These are phyloP conservation scores for Tylopilus sp. DNA, from an alignment of 768 basidiomycete species.

Conservation along the genomic window DNA sequence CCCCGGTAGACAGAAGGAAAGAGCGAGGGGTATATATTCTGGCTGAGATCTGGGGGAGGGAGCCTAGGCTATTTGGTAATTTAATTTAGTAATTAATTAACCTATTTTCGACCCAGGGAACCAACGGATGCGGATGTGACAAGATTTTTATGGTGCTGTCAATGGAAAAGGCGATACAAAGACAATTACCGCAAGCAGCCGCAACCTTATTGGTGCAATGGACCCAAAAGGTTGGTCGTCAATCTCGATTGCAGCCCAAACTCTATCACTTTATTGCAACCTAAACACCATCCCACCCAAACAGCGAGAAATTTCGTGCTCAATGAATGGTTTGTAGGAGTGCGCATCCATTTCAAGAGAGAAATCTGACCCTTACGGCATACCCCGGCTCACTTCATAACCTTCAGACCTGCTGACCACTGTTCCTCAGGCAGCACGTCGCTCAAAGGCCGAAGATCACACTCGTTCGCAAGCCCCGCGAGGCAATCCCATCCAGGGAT, in stretches of 20 bases:
- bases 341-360: background rate
- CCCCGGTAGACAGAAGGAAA: slow-evolving; percentile 12
- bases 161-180: slow-evolving; percentile 19
- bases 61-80: slow-evolving; percentile 27
- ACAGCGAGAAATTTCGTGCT: background rate
- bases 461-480: no score
- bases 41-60: slow-evolving; percentile 27
- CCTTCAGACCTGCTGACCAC: slow-evolving; percentile 14
- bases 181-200: slow-evolving; percentile 27
- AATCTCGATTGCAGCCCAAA: slow-evolving; percentile 44
- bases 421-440: slow-evolving; percentile 21
- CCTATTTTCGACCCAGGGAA: slow-evolving; percentile 27
- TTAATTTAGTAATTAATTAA: slow-evolving; percentile 37
- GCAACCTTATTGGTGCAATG: slow-evolving; percentile 36
- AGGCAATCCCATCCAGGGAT: no score
- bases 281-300: slow-evolving; percentile 30
- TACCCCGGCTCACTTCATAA: slow-evolving; percentile 8
- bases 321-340: background rate
- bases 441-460: slow-evolving; percentile 15
- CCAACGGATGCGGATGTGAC: slow-evolving; percentile 13
- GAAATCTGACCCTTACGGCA: slow-evolving; percentile 5
- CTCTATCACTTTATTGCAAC: slow-evolving; percentile 56
- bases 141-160: slow-evolving; percentile 25
- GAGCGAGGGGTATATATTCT: slow-evolving; percentile 31
- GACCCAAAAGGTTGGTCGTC: slow-evolving; percentile 41